Evolutionary conservation across 1,284 basidiomycete species (phyloP), one percentile per base, ranked within the genome.

Genomic region (Pascua sp.): DNA sequence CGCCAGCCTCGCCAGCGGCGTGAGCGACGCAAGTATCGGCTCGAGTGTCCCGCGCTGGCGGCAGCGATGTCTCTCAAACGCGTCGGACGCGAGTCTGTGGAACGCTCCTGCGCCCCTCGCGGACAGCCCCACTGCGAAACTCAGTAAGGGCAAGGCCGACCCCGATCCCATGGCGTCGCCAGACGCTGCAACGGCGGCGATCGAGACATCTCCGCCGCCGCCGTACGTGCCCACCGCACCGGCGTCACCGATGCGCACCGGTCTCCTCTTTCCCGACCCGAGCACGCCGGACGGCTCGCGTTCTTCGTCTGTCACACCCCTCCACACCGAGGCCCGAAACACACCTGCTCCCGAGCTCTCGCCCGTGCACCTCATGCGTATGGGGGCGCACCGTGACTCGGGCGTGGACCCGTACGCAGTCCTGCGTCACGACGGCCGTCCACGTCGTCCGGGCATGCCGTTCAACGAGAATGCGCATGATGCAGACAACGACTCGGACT

Each of bases 381-480:
- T 66, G 60, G 47, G 49, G 3, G 42, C 58, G 8, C 65, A 65
- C 51, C 44, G 41, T 13, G 17, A 43, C 2, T 43, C 43, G 1
- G 63, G 62, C 1, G 44, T 55, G 9, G 57, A 67, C 47, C 67
- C 66, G 4, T 71, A 69, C 48, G 63, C 61, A 8, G 61, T 64
- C 8, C 56, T 70, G 8, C 59, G 67, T 1, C 56, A 61, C 11
- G 47, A 32, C 9, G 58, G 49, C 9, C 17, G 45, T 3, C 45
- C 47, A 5, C 11, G 51, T 8, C 45, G 51, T 8, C 45, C 42
- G 4, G 13, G 50, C 12, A n/a, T 54, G n/a, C 10, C 49, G 17
- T 8, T 43, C n/a, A 39, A 51, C 24, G 32, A 17, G 46, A 15
- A 38, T n/a, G n/a, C 32, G 11, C 45, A 36, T 32, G 40, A 17